Evolutionary conservation across 352 stramenopile genomes (phyloP).

Genomic region (Halophytophthora polymorphica): DNA sequence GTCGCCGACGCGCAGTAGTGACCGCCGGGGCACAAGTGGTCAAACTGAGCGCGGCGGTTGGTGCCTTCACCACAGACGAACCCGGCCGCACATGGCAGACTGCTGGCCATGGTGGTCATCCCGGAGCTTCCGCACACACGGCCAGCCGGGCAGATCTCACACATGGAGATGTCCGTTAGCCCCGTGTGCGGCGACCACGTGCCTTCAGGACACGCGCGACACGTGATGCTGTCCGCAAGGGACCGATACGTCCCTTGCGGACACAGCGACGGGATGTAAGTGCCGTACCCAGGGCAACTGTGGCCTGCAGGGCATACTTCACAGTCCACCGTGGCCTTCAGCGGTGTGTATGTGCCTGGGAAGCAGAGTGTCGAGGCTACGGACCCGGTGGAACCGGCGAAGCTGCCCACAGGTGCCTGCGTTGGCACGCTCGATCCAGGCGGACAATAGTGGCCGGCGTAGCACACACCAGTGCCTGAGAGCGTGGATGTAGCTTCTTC

Average conservation of each 20-base stretch:
- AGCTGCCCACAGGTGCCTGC: constrained; percentile 91
- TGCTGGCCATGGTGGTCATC: constrained; percentile 86
- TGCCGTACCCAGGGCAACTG: constrained; percentile 93
- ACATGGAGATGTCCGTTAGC: constrained; percentile 93
- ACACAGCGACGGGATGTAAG: constrained; percentile 95
- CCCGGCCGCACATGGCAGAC: constrained; percentile 88
- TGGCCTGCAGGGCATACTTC: constrained; percentile 93
- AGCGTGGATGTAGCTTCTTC: constrained; percentile 70
- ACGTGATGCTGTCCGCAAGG: constrained; percentile 94
- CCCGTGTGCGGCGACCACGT: constrained; percentile 93
- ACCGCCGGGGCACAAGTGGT: constrained; percentile 90
- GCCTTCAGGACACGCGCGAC: constrained; percentile 91
- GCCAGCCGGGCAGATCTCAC: constrained; percentile 93
- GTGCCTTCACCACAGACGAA: constrained; percentile 94
- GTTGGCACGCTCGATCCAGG: constrained; percentile 84
- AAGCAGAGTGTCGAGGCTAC: constrained; percentile 95
- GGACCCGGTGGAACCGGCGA: constrained; percentile 79
- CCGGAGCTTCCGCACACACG: constrained; percentile 89
- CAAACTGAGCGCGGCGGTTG: constrained; percentile 88
- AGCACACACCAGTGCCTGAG: constrained; percentile 88
- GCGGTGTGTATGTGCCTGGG: constrained; percentile 94
- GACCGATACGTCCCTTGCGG: constrained; percentile 92
- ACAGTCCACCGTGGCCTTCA: constrained; percentile 87
- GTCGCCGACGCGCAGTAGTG: constrained; percentile 89
- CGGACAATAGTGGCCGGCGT: constrained; percentile 95